These are phyloP conservation scores for Suhomyces faveliae DNA, from an alignment of 805 yeast species.

Conservation along the genomic window DNA sequence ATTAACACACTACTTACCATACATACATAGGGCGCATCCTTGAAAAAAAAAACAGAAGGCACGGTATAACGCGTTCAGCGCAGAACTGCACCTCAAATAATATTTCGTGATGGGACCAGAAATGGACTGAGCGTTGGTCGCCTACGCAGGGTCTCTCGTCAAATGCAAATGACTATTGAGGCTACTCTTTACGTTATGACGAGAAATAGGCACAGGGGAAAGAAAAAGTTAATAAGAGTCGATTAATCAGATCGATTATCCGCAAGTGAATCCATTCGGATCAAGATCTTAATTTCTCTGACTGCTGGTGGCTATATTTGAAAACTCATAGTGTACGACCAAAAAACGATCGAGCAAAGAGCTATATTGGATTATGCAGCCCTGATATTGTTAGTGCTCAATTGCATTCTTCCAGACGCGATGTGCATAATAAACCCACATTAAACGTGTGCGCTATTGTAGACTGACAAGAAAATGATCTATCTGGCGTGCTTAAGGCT, in stretches of 20 bases:
- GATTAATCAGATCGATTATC: no score
- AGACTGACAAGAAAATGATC: neutral
- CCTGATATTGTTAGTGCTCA: neutral
- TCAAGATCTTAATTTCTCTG: neutral
- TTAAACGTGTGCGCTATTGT: neutral
- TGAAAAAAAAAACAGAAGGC: neutral
- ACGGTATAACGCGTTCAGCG: neutral
- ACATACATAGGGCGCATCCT: neutral
- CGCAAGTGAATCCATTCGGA: neutral
- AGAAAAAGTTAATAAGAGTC: no score
- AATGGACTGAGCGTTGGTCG: neutral
- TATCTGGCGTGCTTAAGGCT: no score
- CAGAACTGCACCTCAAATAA: neutral
- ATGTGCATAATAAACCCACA: neutral
- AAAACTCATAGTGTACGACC: neutral
- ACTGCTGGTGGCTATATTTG: neutral
- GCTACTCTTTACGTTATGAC: neutral
- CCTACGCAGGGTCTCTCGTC: neutral
- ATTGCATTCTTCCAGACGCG: neutral
- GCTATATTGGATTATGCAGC: neutral
- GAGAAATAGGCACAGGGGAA: neutral
- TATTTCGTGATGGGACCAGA: no score
- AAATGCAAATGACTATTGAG: neutral
- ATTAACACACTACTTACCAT: neutral
- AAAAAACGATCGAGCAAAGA: neutral